These are phyloP conservation scores for Macrotyloma uniflorum DNA, from an alignment of 306 rosid species.

Conservation along the genomic window DNA sequence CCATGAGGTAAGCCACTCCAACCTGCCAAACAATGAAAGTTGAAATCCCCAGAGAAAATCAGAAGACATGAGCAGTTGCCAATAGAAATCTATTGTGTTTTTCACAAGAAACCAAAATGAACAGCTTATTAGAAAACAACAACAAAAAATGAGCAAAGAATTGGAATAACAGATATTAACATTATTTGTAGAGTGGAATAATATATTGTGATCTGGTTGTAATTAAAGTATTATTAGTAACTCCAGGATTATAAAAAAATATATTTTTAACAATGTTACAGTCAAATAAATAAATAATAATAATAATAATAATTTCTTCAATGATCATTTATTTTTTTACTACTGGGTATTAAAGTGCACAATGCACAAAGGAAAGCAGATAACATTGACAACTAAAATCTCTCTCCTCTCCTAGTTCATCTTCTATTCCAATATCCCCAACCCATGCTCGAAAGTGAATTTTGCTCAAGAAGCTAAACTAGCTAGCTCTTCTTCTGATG, in stretches of 20 bases:
- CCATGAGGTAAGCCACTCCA: slow-evolving; percentile 93
- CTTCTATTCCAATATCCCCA: not conserved
- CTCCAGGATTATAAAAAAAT: not conserved
- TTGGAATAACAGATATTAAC: not conserved
- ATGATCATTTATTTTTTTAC: not conserved
- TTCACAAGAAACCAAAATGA: slow-evolving; percentile 28
- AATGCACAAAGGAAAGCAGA: slow-evolving; percentile 10
- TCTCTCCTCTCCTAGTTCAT: not conserved
- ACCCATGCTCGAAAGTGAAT: slow-evolving; percentile 5
- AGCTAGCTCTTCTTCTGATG: not conserved
- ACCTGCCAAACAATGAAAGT: slow-evolving; percentile 61
- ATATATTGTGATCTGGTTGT: not conserved
- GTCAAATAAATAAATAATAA: not conserved
- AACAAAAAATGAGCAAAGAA: not conserved
- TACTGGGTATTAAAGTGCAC: not conserved
- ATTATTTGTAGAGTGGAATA: slow-evolving; percentile 2
- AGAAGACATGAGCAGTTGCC: slow-evolving; percentile 8
- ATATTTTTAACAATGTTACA: not conserved
- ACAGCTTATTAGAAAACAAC: slow-evolving; percentile 15
- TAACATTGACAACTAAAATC: not conserved
- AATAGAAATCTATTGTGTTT: not conserved
- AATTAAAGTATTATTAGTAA: not conserved
- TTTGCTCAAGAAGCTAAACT: slow-evolving; percentile 32
- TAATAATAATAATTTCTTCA: not conserved
- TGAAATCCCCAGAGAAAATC: slow-evolving; percentile 16